Evolutionary conservation across 1,139 yeast genomes (phyloP).

Genomic region (Candida buenavistaensis): DNA sequence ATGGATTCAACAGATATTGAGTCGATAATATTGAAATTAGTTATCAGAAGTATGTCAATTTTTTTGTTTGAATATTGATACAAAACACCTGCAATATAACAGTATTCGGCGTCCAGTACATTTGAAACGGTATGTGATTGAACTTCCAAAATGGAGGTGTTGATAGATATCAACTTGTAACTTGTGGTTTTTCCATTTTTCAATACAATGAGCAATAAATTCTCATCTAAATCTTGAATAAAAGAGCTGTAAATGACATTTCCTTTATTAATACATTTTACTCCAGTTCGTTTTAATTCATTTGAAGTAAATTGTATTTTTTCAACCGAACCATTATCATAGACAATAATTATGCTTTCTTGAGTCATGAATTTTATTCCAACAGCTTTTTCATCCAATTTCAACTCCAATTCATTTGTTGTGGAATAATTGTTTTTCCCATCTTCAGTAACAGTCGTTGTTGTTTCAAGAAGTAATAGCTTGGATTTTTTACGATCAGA

Average conservation of each 20-base stretch:
- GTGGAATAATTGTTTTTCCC: conserved; percentile 11
- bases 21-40: conserved; percentile 22
- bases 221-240: conserved; percentile 21
- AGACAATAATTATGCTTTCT: conserved; percentile 37
- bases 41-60: conserved; percentile 23
- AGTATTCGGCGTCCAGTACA: conserved; percentile 16
- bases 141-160: conserved; percentile 23
- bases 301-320: conserved; percentile 23
- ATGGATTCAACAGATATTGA: conserved; percentile 23
- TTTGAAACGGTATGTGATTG: conserved; percentile 12
- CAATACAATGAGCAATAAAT: conserved; percentile 24
- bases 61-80: conserved; percentile 24
- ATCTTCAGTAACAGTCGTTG: conserved; percentile 17
- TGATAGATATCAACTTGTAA: conserved; percentile 25
- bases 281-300: conserved; percentile 5
- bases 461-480: conserved; percentile 36
- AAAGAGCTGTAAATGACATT: conserved; percentile 24
- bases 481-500: conserved; percentile 48
- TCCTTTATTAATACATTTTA: conserved; percentile 5
- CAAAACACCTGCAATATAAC: conserved; percentile 28
- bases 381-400: conserved; percentile 23
- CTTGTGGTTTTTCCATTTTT: conserved; percentile 15
- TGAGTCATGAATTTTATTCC: conserved; percentile 38
- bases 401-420: conserved; percentile 15
- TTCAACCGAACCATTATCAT: conserved; percentile 44